phyloP scores from a whole-genome alignment of 192 early-diverging fungal genomes.

The Dissophora ornata region DNA sequence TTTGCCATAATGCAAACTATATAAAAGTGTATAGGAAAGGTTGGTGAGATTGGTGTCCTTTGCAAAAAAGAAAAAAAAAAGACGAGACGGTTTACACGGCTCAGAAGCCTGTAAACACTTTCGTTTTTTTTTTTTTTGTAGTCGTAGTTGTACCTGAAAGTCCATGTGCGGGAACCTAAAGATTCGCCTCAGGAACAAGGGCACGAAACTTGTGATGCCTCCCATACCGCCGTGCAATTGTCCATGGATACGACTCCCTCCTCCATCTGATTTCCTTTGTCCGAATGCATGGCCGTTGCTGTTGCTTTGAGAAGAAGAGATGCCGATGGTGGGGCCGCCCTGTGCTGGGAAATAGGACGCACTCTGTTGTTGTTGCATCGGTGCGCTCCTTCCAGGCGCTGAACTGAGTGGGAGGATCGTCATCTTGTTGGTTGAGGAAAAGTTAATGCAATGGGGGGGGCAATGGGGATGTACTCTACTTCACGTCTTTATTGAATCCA shows the following conservation, averaged over 20 bases:
- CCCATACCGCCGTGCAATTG: neutral
- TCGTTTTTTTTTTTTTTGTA: neutral
- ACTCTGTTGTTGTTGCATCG: conserved; percentile 16
- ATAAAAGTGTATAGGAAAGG: neutral
- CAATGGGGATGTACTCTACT: no score
- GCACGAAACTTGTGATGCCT: conserved; percentile 53
- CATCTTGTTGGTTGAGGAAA: conserved; percentile 10
- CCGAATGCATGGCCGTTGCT: conserved; percentile 14
- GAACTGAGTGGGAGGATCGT: conserved; percentile 47
- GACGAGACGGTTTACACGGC: neutral
- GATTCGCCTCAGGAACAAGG: conserved; percentile 63
- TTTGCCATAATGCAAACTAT: conserved; percentile 88
- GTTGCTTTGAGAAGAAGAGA: conserved; percentile 7
- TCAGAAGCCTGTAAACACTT: neutral
- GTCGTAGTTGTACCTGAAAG: conserved; percentile 62
- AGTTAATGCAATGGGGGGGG: no score
- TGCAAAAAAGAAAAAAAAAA: neutral
- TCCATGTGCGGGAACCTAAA: conserved; percentile 83
- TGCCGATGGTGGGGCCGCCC: conserved; percentile 37
- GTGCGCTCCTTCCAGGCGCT: conserved; percentile 47
- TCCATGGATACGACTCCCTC: conserved; percentile 7
- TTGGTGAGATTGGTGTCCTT: no score
- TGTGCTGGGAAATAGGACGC: conserved; percentile 36
- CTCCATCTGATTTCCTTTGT: conserved; percentile 33
- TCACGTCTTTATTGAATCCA: no score